Percentiles rank a stretch among this genome's conserved stretches.
Evolutionary conservation across 768 basidiomycete genomes (phyloP).

Genomic region (Coprinellus aureogranulatus): DNA sequence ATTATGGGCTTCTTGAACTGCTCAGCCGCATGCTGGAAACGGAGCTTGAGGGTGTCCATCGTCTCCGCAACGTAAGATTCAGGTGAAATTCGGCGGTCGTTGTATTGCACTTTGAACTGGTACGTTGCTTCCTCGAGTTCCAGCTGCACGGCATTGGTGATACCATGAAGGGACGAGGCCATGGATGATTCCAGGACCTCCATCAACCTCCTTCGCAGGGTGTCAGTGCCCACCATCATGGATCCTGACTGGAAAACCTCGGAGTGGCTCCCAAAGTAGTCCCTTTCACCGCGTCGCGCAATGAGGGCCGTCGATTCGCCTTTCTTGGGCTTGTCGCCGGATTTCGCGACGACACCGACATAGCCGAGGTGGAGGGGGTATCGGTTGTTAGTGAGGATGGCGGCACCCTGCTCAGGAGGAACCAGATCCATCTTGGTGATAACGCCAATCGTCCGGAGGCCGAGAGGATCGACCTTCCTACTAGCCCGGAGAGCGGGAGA

Average conservation of each 20-base stretch:
- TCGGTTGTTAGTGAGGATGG: conserved; percentile 81
- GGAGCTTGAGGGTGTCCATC: conserved; percentile 85
- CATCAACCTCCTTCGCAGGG: conserved; percentile 87
- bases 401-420: conserved; percentile 75
- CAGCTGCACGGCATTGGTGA: conserved; percentile 95
- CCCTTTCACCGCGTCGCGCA: conserved; percentile 56
- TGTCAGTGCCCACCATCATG: conserved; percentile 89
- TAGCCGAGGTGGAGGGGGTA: conserved; percentile 98
- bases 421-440: conserved; percentile 99
- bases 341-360: conserved; percentile 92
- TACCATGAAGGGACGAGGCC: conserved; percentile 92
- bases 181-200: conserved; percentile 97
- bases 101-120: conserved; percentile 99
- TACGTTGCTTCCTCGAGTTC: conserved; percentile 97
- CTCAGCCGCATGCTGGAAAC: conserved; percentile 81
- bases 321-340: conserved; percentile 48
- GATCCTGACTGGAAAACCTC: conserved; percentile 65
- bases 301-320: conserved; percentile 48
- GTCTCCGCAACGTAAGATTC: conserved; percentile 99
- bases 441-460: conserved; percentile 93
- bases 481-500: conserved; percentile 93
- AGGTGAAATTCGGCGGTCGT: conserved; percentile 89
- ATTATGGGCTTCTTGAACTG: conserved; percentile 89
- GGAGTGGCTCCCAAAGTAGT: conserved; percentile 63
- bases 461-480: conserved; percentile 90